phyloP scores from a whole-genome alignment of 805 yeast genomes.

The Monosporozyma siamensis region DNA sequence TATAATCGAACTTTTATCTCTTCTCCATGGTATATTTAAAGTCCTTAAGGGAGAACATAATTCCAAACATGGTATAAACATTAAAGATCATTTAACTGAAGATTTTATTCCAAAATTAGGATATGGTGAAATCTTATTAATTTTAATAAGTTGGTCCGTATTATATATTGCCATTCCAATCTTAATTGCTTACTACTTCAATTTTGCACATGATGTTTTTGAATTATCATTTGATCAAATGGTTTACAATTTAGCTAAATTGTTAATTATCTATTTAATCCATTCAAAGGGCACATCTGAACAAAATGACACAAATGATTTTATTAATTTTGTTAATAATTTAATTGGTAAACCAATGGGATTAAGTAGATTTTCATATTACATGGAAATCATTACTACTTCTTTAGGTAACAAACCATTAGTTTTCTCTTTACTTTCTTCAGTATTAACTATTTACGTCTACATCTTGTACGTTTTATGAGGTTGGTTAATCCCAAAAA shows the following conservation, averaged over 20 bases:
- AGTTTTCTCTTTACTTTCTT: slow-evolving; percentile 15
- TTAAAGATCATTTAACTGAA: slow-evolving; percentile 2
- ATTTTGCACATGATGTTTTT: slow-evolving; percentile 25
- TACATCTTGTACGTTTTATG: background rate
- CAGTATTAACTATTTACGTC: slow-evolving; percentile 20
- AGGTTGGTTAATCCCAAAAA: no score
- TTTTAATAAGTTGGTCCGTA: slow-evolving; percentile 12
- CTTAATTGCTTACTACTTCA: slow-evolving; percentile 21
- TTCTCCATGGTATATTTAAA: background rate
- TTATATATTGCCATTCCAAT: slow-evolving; percentile 16
- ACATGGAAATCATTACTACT: slow-evolving; percentile 4
- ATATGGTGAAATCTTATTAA: slow-evolving; percentile 6
- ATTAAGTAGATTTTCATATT: background rate
- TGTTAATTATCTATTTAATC: slow-evolving; percentile 11
- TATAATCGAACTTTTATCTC: slow-evolving; percentile 15
- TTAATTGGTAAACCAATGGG: background rate
- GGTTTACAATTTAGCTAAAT: slow-evolving; percentile 23
- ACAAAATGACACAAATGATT: background rate
- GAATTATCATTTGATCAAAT: slow-evolving; percentile 24
- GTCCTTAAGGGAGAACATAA: background rate
- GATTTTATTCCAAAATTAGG: background rate
- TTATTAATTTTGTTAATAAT: background rate
- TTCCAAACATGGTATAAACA: background rate
- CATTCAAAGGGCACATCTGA: background rate
- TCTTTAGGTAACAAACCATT: slow-evolving; percentile 20